phyloP scores from a whole-genome alignment of 2,329 filamentous ascomycete species.

The Penicillium sp. region DNA sequence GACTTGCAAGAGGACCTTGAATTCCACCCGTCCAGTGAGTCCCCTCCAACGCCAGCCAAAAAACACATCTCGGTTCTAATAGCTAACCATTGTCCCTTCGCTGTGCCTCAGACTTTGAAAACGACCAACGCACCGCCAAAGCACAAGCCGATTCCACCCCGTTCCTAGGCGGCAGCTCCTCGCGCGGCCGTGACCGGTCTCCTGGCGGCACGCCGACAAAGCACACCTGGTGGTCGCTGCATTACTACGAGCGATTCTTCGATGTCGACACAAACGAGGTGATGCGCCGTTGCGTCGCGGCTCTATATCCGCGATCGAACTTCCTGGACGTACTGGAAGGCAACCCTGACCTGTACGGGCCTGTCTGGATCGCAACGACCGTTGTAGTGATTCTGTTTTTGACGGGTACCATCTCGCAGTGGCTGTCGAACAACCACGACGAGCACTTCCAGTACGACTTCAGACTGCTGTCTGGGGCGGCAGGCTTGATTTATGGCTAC shows the following conservation, averaged over 20 bases:
- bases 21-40: conserved; percentile 82
- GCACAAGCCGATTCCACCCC: conserved; percentile 47
- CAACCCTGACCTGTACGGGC: conserved; percentile 93
- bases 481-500: conserved; percentile 92
- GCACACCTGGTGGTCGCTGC: conserved; percentile 84
- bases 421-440: conserved; percentile 63
- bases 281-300: conserved; percentile 75
- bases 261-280: conserved; percentile 94
- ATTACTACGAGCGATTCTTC: conserved; percentile 97
- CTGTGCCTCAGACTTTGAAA: conserved; percentile 58
- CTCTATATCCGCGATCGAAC: conserved; percentile 86
- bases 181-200: conserved; percentile 39
- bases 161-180: conserved; percentile 44
- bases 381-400: conserved; percentile 94
- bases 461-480: conserved; percentile 76
- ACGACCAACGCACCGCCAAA: conserved; percentile 50
- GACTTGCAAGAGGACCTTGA: conserved; percentile 98
- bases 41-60: neutral
- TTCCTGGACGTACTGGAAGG: conserved; percentile 97
- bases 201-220: conserved; percentile 55
- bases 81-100: neutral
- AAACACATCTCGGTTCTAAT: neutral
- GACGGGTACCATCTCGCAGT: conserved; percentile 90
- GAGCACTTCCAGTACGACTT: conserved; percentile 88
- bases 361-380: conserved; percentile 97